Evolutionary conservation across 805 yeast genomes (phyloP).

Genomic region (Clavispora fructus): DNA sequence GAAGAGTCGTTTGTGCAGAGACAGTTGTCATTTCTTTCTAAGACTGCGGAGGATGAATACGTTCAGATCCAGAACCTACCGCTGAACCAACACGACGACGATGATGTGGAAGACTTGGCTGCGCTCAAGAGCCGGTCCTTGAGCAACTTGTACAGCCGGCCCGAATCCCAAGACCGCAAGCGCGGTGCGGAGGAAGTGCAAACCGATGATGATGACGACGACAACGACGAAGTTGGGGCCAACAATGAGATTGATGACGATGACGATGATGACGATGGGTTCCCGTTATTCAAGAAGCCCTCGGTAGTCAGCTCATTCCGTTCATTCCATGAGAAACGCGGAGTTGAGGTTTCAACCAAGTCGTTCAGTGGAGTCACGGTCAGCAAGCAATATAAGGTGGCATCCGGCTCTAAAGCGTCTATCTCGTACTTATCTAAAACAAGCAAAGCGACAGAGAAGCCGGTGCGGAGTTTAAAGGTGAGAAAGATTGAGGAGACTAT

Average conservation of each 20-base stretch:
- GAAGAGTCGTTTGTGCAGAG: conserved; percentile 53
- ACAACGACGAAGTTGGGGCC: conserved; percentile 16
- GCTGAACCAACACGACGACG: conserved; percentile 33
- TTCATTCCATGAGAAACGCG: conserved; percentile 31
- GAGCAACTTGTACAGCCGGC: conserved; percentile 20
- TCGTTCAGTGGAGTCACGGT: conserved; percentile 46
- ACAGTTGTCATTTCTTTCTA: conserved; percentile 48
- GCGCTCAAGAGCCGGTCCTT: conserved; percentile 41
- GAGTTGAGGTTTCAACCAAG: conserved; percentile 37
- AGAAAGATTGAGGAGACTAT: conserved; percentile 23
- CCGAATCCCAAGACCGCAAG: conserved; percentile 9
- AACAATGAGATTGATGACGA: conserved; percentile 10
- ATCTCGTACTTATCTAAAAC: conserved; percentile 47
- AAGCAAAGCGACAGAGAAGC: conserved; percentile 11
- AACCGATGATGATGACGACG: conserved; percentile 23
- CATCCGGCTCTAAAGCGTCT: conserved; percentile 52
- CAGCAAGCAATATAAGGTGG: conserved; percentile 49
- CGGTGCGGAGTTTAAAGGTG: conserved; percentile 20
- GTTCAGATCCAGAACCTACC: conserved; percentile 26
- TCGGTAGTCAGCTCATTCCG: conserved; percentile 45
- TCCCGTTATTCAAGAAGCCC: conserved; percentile 38
- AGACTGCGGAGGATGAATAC: conserved; percentile 28
- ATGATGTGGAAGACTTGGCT: conserved; percentile 39
- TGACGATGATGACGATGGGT: conserved; percentile 29
- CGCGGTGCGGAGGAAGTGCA: conserved; percentile 12